Evolutionary conservation across 1,284 basidiomycete genomes (phyloP).

Genomic region (Rhodotorula sp.): DNA sequence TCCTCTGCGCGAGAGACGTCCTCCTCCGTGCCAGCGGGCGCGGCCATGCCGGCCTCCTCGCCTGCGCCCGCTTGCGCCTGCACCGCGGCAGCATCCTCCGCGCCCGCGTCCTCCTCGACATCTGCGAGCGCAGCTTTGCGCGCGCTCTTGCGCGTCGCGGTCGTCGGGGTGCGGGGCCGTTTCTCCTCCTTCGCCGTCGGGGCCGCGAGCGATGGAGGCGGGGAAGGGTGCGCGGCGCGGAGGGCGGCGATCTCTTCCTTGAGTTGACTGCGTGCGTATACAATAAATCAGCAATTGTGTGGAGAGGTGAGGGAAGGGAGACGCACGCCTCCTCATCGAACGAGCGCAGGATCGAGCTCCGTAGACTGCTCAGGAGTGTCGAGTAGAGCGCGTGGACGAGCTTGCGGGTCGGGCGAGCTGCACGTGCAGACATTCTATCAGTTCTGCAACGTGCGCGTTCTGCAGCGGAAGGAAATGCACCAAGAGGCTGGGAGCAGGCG

Average conservation of each 20-base stretch:
- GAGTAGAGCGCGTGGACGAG: conserved; percentile 33
- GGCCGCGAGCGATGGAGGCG: not conserved
- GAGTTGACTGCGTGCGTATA: conserved; percentile 3
- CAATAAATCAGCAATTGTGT: not conserved
- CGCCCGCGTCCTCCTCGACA: not conserved
- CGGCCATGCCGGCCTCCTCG: not conserved
- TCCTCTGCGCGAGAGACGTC: not conserved
- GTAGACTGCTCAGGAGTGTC: conserved; percentile 7
- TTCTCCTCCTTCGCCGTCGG: not conserved
- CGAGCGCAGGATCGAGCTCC: not conserved
- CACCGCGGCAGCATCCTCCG: not conserved
- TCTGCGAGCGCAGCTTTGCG: not conserved
- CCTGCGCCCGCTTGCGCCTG: too few species aligned
- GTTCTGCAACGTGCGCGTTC: too few species aligned
- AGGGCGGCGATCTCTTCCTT: conserved; percentile 13
- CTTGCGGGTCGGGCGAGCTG: conserved; percentile 24
- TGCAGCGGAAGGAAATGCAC: not conserved
- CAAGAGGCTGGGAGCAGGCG: not conserved
- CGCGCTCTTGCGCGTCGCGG: not conserved
- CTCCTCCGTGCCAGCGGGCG: not conserved
- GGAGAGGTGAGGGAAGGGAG: not conserved
- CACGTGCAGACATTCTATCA: not conserved
- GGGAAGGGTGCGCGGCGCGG: not conserved
- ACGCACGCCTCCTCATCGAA: conserved; percentile 22
- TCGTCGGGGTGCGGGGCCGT: not conserved